These are phyloP conservation scores for Jatropha curcas DNA, from an alignment of 345 rosid species.

Conservation along the genomic window DNA sequence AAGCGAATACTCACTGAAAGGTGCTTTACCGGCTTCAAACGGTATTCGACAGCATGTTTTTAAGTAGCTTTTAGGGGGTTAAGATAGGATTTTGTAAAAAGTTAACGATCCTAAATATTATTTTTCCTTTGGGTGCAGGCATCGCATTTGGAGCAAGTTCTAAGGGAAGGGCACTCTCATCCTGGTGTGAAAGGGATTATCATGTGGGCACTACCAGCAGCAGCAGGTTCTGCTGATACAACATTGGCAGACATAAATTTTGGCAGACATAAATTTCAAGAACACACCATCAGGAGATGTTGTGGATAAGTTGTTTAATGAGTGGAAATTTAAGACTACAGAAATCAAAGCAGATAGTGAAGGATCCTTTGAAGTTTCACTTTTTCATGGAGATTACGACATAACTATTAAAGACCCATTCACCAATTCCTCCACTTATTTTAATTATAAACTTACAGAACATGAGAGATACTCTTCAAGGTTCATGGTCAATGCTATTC, in stretches of 20 bases:
- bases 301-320: slow-evolving; percentile 58
- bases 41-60: too few relatives aligned
- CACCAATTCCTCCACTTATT: slow-evolving; percentile 28
- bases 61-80: too few relatives aligned
- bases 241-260: slow-evolving; percentile 52
- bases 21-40: too few relatives aligned
- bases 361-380: slow-evolving; percentile 35
- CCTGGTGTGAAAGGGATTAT: slow-evolving; percentile 71
- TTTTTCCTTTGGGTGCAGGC: slow-evolving; percentile 34
- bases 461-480: slow-evolving; percentile 21
- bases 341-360: slow-evolving; percentile 20
- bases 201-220: slow-evolving; percentile 57
- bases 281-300: slow-evolving; percentile 55
- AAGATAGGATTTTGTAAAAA: too few relatives aligned
- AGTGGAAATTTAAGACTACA: slow-evolving; percentile 40
- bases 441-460: slow-evolving; percentile 39
- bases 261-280: slow-evolving; percentile 46
- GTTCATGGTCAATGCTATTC: slow-evolving; percentile 16
- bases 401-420: slow-evolving; percentile 42
- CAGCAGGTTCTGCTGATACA: slow-evolving; percentile 49
- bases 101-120: too few relatives aligned
- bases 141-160: slow-evolving; percentile 54
- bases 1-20: too few relatives aligned
- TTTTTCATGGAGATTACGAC: slow-evolving; percentile 61
- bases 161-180: slow-evolving; percentile 69